Conservation (phyloP, 441 rosid genomes). For the Euphorbia celastroides region DNA sequence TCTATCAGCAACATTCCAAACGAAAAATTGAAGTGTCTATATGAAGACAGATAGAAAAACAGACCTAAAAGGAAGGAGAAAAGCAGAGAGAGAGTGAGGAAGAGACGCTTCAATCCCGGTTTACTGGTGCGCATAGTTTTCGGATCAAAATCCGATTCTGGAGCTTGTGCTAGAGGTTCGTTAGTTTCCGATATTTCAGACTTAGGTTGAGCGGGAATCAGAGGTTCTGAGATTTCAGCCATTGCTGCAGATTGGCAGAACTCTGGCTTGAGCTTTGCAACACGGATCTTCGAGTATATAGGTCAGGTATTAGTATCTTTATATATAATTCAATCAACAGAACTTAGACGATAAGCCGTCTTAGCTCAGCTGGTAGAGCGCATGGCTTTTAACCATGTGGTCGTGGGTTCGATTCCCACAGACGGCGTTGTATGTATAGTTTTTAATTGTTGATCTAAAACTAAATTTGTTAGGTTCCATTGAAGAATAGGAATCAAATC, state of each 20-base stretch:
- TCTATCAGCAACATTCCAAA: neutral
- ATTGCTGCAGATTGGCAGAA: neutral
- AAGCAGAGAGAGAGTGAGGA: slow-evolving; percentile 57
- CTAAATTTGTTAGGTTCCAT: no score
- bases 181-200: slow-evolving; percentile 19
- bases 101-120: slow-evolving; percentile 78
- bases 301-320: no score
- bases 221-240: slow-evolving; percentile 19
- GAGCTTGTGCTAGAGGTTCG: slow-evolving; percentile 1
- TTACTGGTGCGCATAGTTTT: slow-evolving; percentile 50
- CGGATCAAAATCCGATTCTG: slow-evolving; percentile 33
- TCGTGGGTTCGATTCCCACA: no score
- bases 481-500: no score
- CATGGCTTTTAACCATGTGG: no score
- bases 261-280: neutral
- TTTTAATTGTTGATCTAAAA: no score
- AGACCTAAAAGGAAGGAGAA: slow-evolving; percentile 64
- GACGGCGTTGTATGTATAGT: no score
- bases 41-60: neutral
- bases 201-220: slow-evolving; percentile 3
- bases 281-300: neutral
- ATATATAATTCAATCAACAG: no score
- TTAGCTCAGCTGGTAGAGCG: no score
- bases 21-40: neutral
- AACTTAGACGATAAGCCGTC: no score